Base-by-base conservation (phyloP, 129 eudicot genomes). In the Flaveria ramosissima region DNA sequence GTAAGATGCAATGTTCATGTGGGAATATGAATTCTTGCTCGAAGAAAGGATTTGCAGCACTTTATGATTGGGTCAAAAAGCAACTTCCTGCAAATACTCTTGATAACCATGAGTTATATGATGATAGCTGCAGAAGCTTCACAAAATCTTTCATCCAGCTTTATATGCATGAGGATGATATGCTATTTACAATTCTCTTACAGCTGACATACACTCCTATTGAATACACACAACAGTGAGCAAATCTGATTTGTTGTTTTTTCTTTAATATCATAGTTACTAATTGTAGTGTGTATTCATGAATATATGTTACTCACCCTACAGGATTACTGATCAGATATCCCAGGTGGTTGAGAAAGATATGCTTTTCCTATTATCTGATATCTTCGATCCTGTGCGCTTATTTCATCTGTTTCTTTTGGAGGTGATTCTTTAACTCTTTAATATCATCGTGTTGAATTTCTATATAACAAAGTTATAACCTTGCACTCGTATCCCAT, bases 81-180 rank as follows among this genome's bases (percentile, higher is more conserved):
- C 92, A 87, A 9, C 79, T 84, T 71, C 88, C 90, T 77, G 78
- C 12, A 10, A 73, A 86, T 70, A 83, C 76, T 9, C 77, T 65
- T 46, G 52, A 59, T 43, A 81, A 83, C 48, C 19, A 45, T 73
- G 85, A 86, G 42, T 20, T 69, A 20, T 81, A 84, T 67, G 62
- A 64, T 50, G 68, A 77, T 47, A 83, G 77, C 32, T 84, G 98
- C 82, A 76, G 68, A 72, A 83, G 75, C 50, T 90, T 90, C 71
- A 67, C 91, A 24, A 56, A 76, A 71, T 88, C 96, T 88, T 90
- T 93, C 70, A 78, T 93, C 39, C 88, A 75, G 83, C 82, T 93
- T 80, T 93, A 82, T 72, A 85, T 87, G 86, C 89, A 86, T 15
- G 98, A 92, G 96, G 98, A 94, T 82, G 98, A 94, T 84, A 81